phyloP scores from a whole-genome alignment of 1,139 yeast genomes.

The Lodderomyces metapsilosis region DNA sequence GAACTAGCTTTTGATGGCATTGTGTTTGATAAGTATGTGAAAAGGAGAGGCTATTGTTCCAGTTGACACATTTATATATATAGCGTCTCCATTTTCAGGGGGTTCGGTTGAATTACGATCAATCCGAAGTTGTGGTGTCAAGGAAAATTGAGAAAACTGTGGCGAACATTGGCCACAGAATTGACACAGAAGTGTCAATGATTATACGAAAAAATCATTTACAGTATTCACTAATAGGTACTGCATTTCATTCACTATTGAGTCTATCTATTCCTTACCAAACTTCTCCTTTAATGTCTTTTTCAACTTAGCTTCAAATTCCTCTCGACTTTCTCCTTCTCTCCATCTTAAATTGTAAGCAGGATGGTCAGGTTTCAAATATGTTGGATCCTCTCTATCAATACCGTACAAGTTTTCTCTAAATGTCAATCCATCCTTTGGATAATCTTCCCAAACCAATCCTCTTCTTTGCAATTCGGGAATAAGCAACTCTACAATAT shows the following conservation, averaged over 20 bases:
- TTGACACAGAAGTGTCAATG: too few relatives aligned
- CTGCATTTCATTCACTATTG: too few relatives aligned
- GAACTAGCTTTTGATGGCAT: conserved; percentile 17
- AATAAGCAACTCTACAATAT: conserved; percentile 23
- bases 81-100: background rate
- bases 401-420: conserved; percentile 24
- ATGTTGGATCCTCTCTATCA: conserved; percentile 18
- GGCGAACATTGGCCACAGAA: too few relatives aligned
- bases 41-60: too few relatives aligned
- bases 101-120: background rate
- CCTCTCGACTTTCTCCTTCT: conserved; percentile 31
- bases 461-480: conserved; percentile 26
- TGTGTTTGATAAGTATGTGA: conserved; percentile 12
- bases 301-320: conserved; percentile 26
- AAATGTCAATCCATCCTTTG: conserved; percentile 21
- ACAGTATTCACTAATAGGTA: too few relatives aligned
- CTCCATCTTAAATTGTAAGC: conserved; percentile 40
- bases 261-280: conserved; percentile 3
- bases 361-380: conserved; percentile 27
- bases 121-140: conserved; percentile 3
- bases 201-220: too few relatives aligned
- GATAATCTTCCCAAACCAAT: conserved; percentile 27
- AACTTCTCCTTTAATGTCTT: conserved; percentile 17
- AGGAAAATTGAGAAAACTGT: too few relatives aligned
- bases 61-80: background rate